Base-by-base conservation (phyloP, 2,329 filamentous ascomycete species). In the Hyphodiscus sp. region DNA sequence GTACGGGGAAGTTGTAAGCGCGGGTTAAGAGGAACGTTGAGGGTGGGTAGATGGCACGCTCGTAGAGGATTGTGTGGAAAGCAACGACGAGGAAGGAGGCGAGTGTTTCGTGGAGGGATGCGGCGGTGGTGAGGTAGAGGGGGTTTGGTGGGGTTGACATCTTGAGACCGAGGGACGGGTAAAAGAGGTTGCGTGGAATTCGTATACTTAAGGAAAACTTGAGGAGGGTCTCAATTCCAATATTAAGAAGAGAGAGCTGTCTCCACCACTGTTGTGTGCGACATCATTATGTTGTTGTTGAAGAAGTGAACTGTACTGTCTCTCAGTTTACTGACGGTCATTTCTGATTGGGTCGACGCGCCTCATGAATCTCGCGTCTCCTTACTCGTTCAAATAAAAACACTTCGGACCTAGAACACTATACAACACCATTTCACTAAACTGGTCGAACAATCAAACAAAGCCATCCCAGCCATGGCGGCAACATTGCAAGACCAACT, bases 401-500 rank as follows among this genome's bases (percentile, higher is more conserved):
- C 23, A 26, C 23, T 26, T 46, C 18, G 13, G 11, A n/a, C 43
- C 16, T 38, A 5, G 11, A 10, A 13, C n/a, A 10, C 33, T 15
- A n/a, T 38, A n/a, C 33, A 38, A 38, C 33, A 38, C 4, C 41
- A 19, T 15, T 26, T 26, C 26, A 15, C 38, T 19, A 13, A 5
- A 38, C 33, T n/a, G 11, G 33, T 4, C 11, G 13, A 38, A 15
- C 11, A 38, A n/a, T 10, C 33, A 38, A 13, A 38, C 16, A 13
- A 38, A 38, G 16, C 33, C 46, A 33, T 47, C 46, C 33, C 29
- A 23, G 57, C 29, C 18, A 66, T 67, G 61, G 62, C 57, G 58
- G 63, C 61, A 68, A 73, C 67, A 65, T 96, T 96, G 91, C 91
- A 96, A 80, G 86, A 95, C 74, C 86, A 95, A 77, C 83, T 99